Conservation (phyloP, 164 flowering plant genomes). For the Chimonanthus praecox region DNA sequence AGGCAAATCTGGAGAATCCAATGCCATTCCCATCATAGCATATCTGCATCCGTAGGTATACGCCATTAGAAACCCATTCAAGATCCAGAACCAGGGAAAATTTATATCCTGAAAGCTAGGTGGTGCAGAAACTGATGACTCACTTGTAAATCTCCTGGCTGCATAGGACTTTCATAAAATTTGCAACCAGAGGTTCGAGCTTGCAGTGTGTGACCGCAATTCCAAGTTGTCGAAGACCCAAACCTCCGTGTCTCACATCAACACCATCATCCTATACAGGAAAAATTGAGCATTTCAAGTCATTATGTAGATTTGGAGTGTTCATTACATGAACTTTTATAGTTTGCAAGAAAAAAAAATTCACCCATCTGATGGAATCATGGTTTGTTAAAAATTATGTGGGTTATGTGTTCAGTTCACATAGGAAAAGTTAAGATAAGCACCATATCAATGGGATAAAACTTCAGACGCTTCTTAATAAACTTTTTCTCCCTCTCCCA, state of each 20-base stretch:
- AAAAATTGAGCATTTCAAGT: background rate
- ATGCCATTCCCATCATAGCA: constrained; percentile 78
- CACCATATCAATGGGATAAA: constrained; percentile 77
- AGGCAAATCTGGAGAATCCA: constrained; percentile 63
- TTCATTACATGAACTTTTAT: too few relatives aligned
- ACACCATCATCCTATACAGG: constrained; percentile 61
- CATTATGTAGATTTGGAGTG: too few relatives aligned
- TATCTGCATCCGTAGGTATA: constrained; percentile 31
- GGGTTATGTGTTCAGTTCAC: background rate
- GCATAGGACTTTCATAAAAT: constrained; percentile 70
- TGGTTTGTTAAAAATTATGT: background rate
- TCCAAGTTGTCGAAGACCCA: constrained; percentile 75
- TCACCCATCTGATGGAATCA: background rate
- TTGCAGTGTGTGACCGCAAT: constrained; percentile 56
- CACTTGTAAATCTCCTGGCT: constrained; percentile 73
- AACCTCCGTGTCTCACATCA: constrained; percentile 70
- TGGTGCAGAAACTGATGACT: background rate
- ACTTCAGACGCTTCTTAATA: constrained; percentile 44
- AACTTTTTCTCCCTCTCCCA: constrained; percentile 84
- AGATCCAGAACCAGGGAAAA: background rate
- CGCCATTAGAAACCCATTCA: background rate
- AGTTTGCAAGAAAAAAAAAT: background rate
- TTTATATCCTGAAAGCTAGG: background rate
- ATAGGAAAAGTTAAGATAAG: background rate
- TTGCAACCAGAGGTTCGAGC: constrained; percentile 62